Conservation (phyloP, 805 yeast species). For the Middelhovenomyces tepae region DNA sequence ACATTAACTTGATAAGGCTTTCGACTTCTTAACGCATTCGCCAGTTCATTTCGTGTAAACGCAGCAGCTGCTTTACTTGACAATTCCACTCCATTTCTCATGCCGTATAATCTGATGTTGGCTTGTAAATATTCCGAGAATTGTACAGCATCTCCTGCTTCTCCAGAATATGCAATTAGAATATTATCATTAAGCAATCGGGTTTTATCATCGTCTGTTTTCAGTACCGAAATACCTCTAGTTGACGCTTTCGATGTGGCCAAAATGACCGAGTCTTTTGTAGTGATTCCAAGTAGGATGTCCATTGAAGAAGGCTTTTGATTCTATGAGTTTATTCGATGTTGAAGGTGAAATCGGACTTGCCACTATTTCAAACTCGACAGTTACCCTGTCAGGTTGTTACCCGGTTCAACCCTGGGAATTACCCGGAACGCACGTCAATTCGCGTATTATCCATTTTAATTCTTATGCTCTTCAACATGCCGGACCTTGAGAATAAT, state of each 20-base stretch:
- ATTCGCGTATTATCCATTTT: too few relatives aligned
- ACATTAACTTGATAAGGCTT: conserved; percentile 93
- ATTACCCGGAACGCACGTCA: too few relatives aligned
- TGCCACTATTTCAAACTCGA: too few relatives aligned
- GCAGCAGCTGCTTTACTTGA: conserved; percentile 81
- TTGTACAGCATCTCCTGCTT: conserved; percentile 91
- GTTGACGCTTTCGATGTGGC: conserved; percentile 95
- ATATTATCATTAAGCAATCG: conserved; percentile 64
- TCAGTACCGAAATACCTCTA: conserved; percentile 77
- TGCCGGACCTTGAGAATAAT: too few relatives aligned
- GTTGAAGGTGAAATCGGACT: too few relatives aligned
- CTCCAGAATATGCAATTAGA: conserved; percentile 86
- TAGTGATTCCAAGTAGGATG: conserved; percentile 77
- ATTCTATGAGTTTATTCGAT: too few relatives aligned
- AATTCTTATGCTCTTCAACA: too few relatives aligned
- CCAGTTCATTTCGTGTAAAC: conserved; percentile 80
- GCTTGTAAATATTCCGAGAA: conserved; percentile 94
- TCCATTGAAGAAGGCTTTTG: conserved; percentile 49
- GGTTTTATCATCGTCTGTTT: conserved; percentile 74
- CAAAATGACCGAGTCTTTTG: conserved; percentile 69
- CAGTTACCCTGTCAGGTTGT: too few relatives aligned
- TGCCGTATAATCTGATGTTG: conserved; percentile 76
- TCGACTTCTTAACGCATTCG: conserved; percentile 81
- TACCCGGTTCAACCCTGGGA: too few relatives aligned
- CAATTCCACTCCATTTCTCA: conserved; percentile 76